Base-by-base conservation (phyloP, 2,329 filamentous ascomycete species). In the Cadophora luteo-olivacea region DNA sequence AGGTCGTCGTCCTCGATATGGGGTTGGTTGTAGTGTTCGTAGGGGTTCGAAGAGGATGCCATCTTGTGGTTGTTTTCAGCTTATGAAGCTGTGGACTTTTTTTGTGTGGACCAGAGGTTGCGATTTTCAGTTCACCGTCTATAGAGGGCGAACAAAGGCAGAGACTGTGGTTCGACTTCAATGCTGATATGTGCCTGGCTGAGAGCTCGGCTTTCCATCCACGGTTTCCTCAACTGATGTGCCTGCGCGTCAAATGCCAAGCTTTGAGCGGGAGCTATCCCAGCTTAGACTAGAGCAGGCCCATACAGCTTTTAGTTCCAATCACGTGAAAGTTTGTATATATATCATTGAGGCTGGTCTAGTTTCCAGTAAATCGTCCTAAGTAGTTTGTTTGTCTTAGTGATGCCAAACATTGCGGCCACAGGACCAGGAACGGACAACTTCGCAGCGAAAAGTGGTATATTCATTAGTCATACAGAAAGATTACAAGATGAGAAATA, bases 1-100 rank as follows among this genome's bases (percentile, higher is more conserved):
- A 94, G 81, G 75, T 93, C 91, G 75, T 91, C 89, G 69, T 91
- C 87, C 60, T 79, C 75, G 83, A 90, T 81, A 69, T 87, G 83
- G 68, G 88, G 86, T 72, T 86, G 86, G 77, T 87, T 84, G 77
- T 89, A 89, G 76, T 89, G 86, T 78, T 87, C 85, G 74, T 84
- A 83, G 22, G 82, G 79, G 73, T 82, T 82, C 68, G 81, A 81
- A 54, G 76, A 78, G 45, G 76, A 78, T 36, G 78, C 78, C 76
- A 79, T 78, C 55, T 64, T 69, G 69, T 19, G 33, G 25, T 60
- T 36, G 22, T 32, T 8, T 25, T 11, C 52, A 54, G 7, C 64
- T 61, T 24, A n/a, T n/a, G 54, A 49, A 65, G 55, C 38, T 48
- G 24, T 22, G 4, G 49, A 33, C 55, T 14, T 49, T 29, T 29